These are phyloP conservation scores for Ilex asprella DNA, from an alignment of 257 asterid genomes.

Conservation along the genomic window DNA sequence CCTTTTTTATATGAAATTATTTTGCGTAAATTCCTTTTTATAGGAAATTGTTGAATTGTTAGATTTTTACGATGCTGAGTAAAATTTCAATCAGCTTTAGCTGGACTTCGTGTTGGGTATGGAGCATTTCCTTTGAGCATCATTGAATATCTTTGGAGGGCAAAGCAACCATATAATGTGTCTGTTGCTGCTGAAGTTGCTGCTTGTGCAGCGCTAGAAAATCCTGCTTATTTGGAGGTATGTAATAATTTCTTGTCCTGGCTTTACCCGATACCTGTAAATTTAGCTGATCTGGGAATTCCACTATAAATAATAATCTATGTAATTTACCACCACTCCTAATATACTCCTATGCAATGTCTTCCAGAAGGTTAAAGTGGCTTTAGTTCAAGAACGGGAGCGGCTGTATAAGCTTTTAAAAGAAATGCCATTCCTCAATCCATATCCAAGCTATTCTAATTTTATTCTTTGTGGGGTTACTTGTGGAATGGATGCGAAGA, in stretches of 20 bases:
- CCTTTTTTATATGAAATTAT: too few relatives aligned
- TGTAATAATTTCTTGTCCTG: constrained; percentile 1
- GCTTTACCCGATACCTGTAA: not conserved
- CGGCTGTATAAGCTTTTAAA: constrained; percentile 75
- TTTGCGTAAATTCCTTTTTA: too few relatives aligned
- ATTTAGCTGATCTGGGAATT: not conserved
- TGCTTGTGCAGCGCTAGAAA: constrained; percentile 87
- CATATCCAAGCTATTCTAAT: constrained; percentile 85
- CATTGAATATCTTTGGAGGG: constrained; percentile 90
- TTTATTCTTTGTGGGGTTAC: constrained; percentile 93
- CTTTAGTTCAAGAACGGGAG: constrained; percentile 81
- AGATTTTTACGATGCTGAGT: not conserved
- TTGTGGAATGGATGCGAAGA: constrained; percentile 87
- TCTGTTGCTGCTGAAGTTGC: constrained; percentile 98
- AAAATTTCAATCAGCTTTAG: constrained; percentile 55
- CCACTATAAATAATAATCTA: not conserved
- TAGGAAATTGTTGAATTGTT: too few relatives aligned
- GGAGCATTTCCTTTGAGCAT: constrained; percentile 94
- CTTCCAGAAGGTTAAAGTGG: constrained; percentile 78
- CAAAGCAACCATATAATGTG: constrained; percentile 95
- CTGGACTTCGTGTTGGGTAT: constrained; percentile 92
- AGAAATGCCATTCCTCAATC: constrained; percentile 83
- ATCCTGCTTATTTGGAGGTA: constrained; percentile 87
- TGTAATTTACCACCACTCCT: constrained; percentile 5
- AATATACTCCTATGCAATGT: constrained; percentile 11